Evolutionary conservation across 768 basidiomycete species (phyloP).

Genomic region (Tephrocybe sp.): DNA sequence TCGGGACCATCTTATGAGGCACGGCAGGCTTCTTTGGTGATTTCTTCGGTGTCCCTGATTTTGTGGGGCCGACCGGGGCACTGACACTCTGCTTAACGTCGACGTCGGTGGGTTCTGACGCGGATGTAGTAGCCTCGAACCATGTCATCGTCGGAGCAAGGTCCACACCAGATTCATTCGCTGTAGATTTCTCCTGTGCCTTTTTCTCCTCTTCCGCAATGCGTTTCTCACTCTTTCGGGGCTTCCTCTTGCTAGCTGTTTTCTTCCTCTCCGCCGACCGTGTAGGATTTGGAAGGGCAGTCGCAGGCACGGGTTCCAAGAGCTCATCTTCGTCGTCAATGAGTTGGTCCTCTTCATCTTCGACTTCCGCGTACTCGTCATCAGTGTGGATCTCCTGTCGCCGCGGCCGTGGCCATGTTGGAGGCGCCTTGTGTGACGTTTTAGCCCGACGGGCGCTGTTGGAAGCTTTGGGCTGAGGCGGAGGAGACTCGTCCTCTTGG

Average conservation of each 20-base stretch:
- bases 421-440: conserved; percentile 13
- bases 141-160: conserved; percentile 39
- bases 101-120: conserved; percentile 32
- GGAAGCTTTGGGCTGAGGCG: conserved; percentile 39
- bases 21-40: conserved; percentile 38
- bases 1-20: conserved; percentile 32
- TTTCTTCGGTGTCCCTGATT: conserved; percentile 47
- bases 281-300: conserved; percentile 22
- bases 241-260: conserved; percentile 45
- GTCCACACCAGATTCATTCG: conserved; percentile 30
- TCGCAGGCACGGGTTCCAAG: conserved; percentile 28
- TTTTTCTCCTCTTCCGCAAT: conserved; percentile 43
- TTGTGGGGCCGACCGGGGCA: conserved; percentile 26
- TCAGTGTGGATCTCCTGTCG: conserved; percentile 30
- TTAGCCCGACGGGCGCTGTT: conserved; percentile 22
- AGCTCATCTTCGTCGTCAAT: conserved; percentile 56
- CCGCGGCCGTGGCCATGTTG: conserved; percentile 18
- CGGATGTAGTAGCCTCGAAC: conserved; percentile 34
- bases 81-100: conserved; percentile 13
- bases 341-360: conserved; percentile 77
- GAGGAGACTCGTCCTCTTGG: conserved; percentile 68
- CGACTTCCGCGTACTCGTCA: conserved; percentile 61
- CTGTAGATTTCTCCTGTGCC: conserved; percentile 38
- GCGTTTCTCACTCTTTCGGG: conserved; percentile 52
- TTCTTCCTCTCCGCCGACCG: conserved; percentile 45